Base-by-base conservation (phyloP, 352 stramenopile species). In the Phytopythium mirpurense region DNA sequence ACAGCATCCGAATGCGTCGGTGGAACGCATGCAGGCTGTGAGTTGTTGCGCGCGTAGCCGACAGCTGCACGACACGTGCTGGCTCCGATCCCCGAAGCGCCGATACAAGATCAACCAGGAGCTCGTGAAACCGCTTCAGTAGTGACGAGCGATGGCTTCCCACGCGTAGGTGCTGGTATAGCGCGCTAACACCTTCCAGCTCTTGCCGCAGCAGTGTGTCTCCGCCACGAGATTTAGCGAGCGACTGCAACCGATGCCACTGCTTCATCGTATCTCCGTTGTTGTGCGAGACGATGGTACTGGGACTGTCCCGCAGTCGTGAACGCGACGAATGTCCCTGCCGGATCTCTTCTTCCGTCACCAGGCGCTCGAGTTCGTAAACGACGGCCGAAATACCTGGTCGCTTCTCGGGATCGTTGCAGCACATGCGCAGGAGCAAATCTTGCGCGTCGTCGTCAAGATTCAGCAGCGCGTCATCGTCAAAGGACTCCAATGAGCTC, bases 21-120 rank as follows among this genome's bases (percentile, higher is more conserved):
- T 38, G 24, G n/a, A 51, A 51, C 14, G 32, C 45, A 18, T 35
- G 29, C 15, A 51, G 32, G 18, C 32, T 41, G 18, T 38, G 36
- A 16, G 16, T 37, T 0, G 45, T n/a, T 9, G 27, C 45, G 11
- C 27, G 24, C 10, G 29, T 51, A 0, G 45, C 29, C 3, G 45
- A 51, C 29, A 51, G n/a, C n/a, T 18, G 16, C n/a, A 51, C 26
- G 3, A 51, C 45, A 0, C 45, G 45, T 24, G 15, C 3, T 29
- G 45, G 15, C 18, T 18, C 1, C 14, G 21, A 7, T 18, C 18
- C 45, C 21, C 21, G 6, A 45, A 12, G 1, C 29, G 29, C 21
- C 31, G 40, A 4, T 26, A 21, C 8, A 45, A 45, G n/a, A 3
- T 31, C 40, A 11, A 45, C 21, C 11, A 45, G 40, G 7, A 45